These are phyloP conservation scores for Calonectria pseudoturangicola DNA, from an alignment of 2,329 filamentous ascomycete genomes.

Conservation along the genomic window DNA sequence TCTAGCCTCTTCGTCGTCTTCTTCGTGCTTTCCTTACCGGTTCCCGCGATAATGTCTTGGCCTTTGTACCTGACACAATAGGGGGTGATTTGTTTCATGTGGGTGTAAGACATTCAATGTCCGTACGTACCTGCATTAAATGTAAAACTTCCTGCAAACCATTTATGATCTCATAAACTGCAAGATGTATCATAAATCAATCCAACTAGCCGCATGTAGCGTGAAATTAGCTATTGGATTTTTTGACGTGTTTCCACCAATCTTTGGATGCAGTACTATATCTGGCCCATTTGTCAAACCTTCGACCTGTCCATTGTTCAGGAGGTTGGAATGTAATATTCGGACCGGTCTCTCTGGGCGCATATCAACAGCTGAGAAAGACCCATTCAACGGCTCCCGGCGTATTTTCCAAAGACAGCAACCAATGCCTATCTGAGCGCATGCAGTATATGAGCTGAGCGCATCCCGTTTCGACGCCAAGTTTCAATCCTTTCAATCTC, in stretches of 20 bases:
- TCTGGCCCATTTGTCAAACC: neutral
- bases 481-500: neutral
- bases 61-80: neutral
- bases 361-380: neutral
- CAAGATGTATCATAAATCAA: neutral
- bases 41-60: neutral
- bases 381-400: neutral
- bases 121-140: slow-evolving; percentile 3
- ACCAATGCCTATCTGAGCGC: neutral
- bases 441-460: neutral
- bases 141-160: slow-evolving; percentile 6
- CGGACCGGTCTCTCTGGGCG: neutral
- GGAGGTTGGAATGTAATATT: slow-evolving; percentile 1
- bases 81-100: neutral
- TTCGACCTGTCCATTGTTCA: neutral
- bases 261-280: neutral
- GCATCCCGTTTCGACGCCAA: neutral
- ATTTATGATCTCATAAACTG: neutral
- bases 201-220: slow-evolving; percentile 7
- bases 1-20: neutral
- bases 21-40: neutral
- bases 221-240: neutral
- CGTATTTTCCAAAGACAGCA: neutral
- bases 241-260: too few relatives aligned
- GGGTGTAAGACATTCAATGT: slow-evolving; percentile 17